Conservation (phyloP, 768 basidiomycete species). For the Leucocoprinus leucothites region DNA sequence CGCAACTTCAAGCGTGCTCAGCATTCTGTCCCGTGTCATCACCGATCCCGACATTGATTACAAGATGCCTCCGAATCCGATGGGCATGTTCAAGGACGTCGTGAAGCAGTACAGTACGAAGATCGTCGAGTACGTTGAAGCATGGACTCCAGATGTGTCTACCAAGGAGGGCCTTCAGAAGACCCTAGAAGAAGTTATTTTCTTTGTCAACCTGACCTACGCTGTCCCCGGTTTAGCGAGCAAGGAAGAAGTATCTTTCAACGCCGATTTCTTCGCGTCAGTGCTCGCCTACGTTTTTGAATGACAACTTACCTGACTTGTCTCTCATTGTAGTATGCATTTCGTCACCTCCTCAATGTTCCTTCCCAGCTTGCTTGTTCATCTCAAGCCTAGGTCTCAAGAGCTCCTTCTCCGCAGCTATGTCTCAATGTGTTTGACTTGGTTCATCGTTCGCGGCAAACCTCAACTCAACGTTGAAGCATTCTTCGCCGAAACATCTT, state of each 20-base stretch:
- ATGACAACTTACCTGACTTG: neutral
- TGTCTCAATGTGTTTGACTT: slow-evolving; percentile 46
- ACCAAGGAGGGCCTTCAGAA: slow-evolving; percentile 27
- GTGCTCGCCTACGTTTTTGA: slow-evolving; percentile 19
- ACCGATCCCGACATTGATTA: slow-evolving; percentile 5
- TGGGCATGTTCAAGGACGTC: slow-evolving; percentile 23
- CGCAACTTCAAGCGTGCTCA: slow-evolving; percentile 5
- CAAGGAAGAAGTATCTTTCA: slow-evolving; percentile 31
- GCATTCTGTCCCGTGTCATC: slow-evolving; percentile 9
- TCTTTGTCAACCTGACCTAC: slow-evolving; percentile 53
- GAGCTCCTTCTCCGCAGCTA: slow-evolving; percentile 54
- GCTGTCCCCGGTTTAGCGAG: slow-evolving; percentile 51
- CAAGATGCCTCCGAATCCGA: neutral
- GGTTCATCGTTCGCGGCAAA: slow-evolving; percentile 59
- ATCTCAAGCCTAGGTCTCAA: slow-evolving; percentile 39
- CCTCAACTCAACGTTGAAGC: slow-evolving; percentile 43
- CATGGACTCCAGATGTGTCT: slow-evolving; percentile 29
- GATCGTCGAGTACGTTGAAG: slow-evolving; percentile 40
- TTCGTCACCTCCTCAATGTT: slow-evolving; percentile 66
- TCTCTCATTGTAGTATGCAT: slow-evolving; percentile 50
- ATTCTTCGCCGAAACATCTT: slow-evolving; percentile 37
- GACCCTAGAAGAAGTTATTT: slow-evolving; percentile 63
- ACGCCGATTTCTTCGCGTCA: slow-evolving; percentile 60
- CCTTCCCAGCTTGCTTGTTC: slow-evolving; percentile 44
- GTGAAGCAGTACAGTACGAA: slow-evolving; percentile 33